Evolutionary conservation across 306 rosid genomes (phyloP).

Genomic region (Geum urbanum): DNA sequence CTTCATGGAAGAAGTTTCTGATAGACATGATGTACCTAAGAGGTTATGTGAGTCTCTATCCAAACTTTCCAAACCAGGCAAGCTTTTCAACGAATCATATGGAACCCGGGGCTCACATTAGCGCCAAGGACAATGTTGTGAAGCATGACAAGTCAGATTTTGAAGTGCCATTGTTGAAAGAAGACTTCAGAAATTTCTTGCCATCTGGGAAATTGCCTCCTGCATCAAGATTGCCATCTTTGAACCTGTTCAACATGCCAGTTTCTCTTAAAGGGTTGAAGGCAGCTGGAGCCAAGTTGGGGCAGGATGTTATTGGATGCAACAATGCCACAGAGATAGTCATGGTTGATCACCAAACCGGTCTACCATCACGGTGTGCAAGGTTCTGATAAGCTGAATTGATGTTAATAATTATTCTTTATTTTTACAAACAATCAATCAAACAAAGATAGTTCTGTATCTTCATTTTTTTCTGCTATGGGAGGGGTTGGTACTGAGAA

Average conservation of each 20-base stretch:
- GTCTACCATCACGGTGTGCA: constrained; percentile 65
- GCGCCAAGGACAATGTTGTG: constrained; percentile 76
- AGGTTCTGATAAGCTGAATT: constrained; percentile 51
- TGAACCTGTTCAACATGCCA: constrained; percentile 82
- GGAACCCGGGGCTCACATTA: constrained; percentile 98
- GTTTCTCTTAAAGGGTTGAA: constrained; percentile 82
- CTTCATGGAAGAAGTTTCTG: constrained; percentile 96
- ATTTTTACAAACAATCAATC: constrained; percentile 15
- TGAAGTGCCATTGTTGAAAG: constrained; percentile 81
- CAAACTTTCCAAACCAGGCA: constrained; percentile 83
- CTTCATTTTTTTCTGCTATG: neutral
- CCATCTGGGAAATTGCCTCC: constrained; percentile 76
- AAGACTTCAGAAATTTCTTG: constrained; percentile 52
- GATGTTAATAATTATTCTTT: constrained; percentile 24
- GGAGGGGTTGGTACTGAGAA: constrained; percentile 19
- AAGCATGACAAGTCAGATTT: constrained; percentile 75
- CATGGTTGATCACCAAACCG: constrained; percentile 63
- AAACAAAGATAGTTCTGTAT: constrained; percentile 5
- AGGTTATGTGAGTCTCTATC: constrained; percentile 90
- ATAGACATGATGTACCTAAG: constrained; percentile 98
- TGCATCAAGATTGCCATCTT: constrained; percentile 69
- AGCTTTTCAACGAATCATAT: constrained; percentile 95
- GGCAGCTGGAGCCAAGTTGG: constrained; percentile 86
- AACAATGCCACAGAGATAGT: constrained; percentile 71
- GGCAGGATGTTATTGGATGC: constrained; percentile 81